Conservation (phyloP, 257 asterid genomes). For the Knoxia roxburghii region DNA sequence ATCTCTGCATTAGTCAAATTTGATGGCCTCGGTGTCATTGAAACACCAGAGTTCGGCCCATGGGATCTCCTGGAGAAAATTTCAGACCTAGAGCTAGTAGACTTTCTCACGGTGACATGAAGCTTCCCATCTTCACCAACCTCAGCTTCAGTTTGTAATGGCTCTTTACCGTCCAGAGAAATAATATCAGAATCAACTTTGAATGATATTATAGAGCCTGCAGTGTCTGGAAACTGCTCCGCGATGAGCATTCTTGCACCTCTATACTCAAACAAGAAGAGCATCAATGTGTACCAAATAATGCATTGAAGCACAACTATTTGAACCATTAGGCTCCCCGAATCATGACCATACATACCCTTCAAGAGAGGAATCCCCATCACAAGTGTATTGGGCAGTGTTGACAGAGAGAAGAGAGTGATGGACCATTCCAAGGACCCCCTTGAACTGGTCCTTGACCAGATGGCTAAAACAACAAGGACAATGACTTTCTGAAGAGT, state of each 20-base stretch:
- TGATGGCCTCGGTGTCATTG: constrained; percentile 46
- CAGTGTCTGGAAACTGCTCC: constrained; percentile 47
- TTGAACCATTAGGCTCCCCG: constrained; percentile 48
- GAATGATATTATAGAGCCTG: constrained; percentile 38
- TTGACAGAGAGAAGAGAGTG: constrained; percentile 41
- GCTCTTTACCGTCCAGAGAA: constrained; percentile 48
- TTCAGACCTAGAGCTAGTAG: constrained; percentile 46
- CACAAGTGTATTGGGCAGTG: constrained; percentile 45
- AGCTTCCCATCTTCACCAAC: constrained; percentile 49
- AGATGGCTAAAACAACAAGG: constrained; percentile 30
- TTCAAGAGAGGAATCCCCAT: constrained; percentile 49
- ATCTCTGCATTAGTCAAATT: constrained; percentile 48
- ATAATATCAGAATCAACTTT: constrained; percentile 42
- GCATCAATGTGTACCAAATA: constrained; percentile 48
- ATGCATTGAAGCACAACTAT: constrained; percentile 49
- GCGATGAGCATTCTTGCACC: constrained; percentile 46
- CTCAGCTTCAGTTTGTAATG: constrained; percentile 43
- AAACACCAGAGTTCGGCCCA: constrained; percentile 36
- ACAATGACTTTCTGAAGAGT: constrained; percentile 38
- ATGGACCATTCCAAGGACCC: constrained; percentile 50
- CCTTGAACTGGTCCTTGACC: constrained; percentile 40
- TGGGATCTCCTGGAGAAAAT: constrained; percentile 40
- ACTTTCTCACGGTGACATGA: constrained; percentile 44
- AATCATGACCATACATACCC: constrained; percentile 44
- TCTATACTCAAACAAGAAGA: constrained; percentile 45